Evolutionary conservation across 2,329 filamentous ascomycete genomes (phyloP), one percentile per base, ranked within the genome.

Genomic region (Neoscytalidium dimidiatum): DNA sequence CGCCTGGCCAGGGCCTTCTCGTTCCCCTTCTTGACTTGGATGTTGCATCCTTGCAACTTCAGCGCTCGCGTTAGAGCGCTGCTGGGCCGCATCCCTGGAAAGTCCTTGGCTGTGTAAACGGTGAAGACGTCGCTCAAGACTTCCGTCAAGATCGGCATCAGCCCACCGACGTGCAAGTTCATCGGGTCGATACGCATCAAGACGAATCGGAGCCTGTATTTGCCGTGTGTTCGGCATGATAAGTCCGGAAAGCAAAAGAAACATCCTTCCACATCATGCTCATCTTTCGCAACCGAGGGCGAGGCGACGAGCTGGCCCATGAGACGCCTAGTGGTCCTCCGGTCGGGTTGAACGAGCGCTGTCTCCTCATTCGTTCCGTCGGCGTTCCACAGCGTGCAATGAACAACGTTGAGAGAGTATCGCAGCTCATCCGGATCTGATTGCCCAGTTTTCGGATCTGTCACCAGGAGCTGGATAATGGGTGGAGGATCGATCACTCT

Each of bases 231-330:
- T 35, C 92, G 86, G 73, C 91, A 92, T 3, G 90, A 93, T 21
- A 95, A 82, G 73, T 95, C 92, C 0, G 91, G 90, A 73, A 95
- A 95, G 74, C 90, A 92, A 77, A 94, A 95, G 81, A 94, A 95
- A 72, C 90, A 92, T 1, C 92, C 91, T 68, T 92, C 89, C 23
- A 86, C 78, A 62, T 88, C 87, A 62, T 88, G 82, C 71, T 94
- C 91, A 73, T 95, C 92, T 62, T 86, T 83, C 7, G 90, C 91
- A 5, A 91, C 87, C 69, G 92, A 94, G 0, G 91, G 89, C 0
- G 89, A 91, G 6, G 90, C 88, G 3, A 94, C 90, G 7, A 92
- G 79, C 7, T 90, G 91, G 19, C 92, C 92, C 90, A 94, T 94
- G 44, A 95, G 80, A 28, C 91, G 84, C 51, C 91, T 86, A 67